These are phyloP conservation scores for Anethum foeniculum DNA, from an alignment of 140 eudicot genomes.

Conservation along the genomic window DNA sequence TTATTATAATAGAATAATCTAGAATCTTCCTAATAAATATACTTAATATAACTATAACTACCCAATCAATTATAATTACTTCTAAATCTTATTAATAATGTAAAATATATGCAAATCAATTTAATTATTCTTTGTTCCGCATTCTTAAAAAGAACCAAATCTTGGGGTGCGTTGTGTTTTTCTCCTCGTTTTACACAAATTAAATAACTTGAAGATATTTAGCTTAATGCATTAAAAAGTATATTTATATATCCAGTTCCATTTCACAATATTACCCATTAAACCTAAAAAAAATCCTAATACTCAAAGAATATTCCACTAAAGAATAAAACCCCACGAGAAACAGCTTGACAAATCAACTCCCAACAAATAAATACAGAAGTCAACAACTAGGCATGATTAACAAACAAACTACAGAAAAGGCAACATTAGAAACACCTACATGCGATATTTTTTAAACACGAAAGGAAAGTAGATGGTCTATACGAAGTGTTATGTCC, in stretches of 20 bases:
- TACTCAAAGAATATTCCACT: not conserved
- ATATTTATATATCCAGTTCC: not conserved
- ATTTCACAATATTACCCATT: not conserved
- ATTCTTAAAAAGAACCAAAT: no score
- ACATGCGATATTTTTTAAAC: not conserved
- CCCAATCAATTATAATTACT: no score
- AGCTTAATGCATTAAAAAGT: not conserved
- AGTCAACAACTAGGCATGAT: not conserved
- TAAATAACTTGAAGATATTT: not conserved
- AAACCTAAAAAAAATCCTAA: not conserved
- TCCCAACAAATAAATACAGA: no score
- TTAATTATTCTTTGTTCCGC: no score
- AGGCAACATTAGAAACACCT: slow-evolving; percentile 4
- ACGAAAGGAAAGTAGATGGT: slow-evolving; percentile 13
- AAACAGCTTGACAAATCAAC: no score
- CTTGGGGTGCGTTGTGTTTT: not conserved
- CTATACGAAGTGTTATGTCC: no score
- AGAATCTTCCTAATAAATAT: no score
- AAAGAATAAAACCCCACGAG: not conserved
- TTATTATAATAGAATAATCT: no score
- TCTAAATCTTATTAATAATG: no score
- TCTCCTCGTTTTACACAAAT: not conserved
- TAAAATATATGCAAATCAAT: no score
- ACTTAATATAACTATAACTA: no score
- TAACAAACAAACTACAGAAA: not conserved